These are phyloP conservation scores for Senna tora DNA, from an alignment of 306 rosid species.

Conservation along the genomic window DNA sequence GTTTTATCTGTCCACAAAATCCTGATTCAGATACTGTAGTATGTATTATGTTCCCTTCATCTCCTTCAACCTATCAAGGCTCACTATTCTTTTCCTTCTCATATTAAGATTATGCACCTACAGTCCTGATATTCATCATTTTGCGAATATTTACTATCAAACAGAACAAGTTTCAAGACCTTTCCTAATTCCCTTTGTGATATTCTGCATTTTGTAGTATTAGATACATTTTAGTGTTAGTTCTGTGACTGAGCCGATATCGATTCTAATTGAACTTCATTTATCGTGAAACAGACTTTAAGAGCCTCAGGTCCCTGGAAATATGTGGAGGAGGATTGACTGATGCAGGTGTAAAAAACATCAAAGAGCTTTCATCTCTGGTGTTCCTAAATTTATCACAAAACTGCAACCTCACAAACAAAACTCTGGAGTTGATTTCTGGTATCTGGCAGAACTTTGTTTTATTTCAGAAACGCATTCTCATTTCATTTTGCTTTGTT, in stretches of 20 bases:
- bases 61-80: too few relatives aligned
- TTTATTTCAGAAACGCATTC: conserved; percentile 5
- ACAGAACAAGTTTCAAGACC: conserved; percentile 17
- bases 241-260: conserved; percentile 28
- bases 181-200: conserved; percentile 7
- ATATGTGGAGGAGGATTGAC: conserved; percentile 94
- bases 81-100: background rate
- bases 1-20: conserved; percentile 22
- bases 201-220: background rate
- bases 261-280: background rate
- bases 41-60: too few relatives aligned
- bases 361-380: conserved; percentile 81
- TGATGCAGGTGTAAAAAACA: conserved; percentile 86
- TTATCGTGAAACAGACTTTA: conserved; percentile 62
- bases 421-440: conserved; percentile 78
- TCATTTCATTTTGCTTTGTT: conserved; percentile 25
- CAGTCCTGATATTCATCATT: conserved; percentile 12
- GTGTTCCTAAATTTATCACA: conserved; percentile 85
- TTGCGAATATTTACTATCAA: conserved; percentile 14
- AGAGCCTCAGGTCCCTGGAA: conserved; percentile 88
- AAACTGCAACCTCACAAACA: conserved; percentile 84
- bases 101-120: conserved; percentile 2
- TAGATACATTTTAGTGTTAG: background rate
- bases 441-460: conserved; percentile 49
- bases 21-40: background rate